These are phyloP conservation scores for Colletotrichum acutatum DNA, from an alignment of 2,329 filamentous ascomycete species.

Conservation along the genomic window DNA sequence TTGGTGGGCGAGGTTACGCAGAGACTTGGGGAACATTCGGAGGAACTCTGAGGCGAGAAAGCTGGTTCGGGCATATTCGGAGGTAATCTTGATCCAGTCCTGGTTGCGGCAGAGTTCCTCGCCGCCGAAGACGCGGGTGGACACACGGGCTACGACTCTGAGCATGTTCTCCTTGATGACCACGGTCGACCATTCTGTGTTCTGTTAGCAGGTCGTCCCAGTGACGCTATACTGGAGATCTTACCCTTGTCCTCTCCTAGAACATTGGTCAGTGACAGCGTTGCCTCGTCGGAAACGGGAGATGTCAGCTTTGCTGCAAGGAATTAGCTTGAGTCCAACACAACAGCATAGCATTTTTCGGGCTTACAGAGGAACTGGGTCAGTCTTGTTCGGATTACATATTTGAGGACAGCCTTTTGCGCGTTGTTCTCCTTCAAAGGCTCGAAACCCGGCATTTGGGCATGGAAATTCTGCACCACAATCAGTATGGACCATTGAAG, in stretches of 20 bases:
- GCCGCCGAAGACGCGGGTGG: conserved; percentile 39
- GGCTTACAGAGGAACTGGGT: conserved; percentile 29
- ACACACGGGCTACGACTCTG: conserved; percentile 36
- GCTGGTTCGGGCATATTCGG: conserved; percentile 24
- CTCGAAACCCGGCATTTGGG: conserved; percentile 23
- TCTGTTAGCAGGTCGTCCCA: background rate
- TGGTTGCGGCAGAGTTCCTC: conserved; percentile 37
- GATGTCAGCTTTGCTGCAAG: conserved; percentile 22
- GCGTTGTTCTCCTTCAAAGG: conserved; percentile 21
- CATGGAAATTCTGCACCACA: conserved; percentile 15
- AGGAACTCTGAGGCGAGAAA: conserved; percentile 32
- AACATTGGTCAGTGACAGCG: conserved; percentile 9
- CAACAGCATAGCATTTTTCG: too few species aligned
- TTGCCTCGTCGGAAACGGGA: conserved; percentile 28
- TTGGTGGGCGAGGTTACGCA: conserved; percentile 34
- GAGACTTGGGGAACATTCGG: conserved; percentile 33
- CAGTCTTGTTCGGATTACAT: conserved; percentile 30
- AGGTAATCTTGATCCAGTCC: conserved; percentile 37
- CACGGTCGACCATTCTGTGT: conserved; percentile 32
- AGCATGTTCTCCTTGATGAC: conserved; percentile 20
- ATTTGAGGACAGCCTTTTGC: conserved; percentile 22
- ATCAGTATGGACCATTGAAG: background rate
- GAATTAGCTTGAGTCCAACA: conserved; percentile 8
- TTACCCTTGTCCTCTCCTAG: conserved; percentile 15
- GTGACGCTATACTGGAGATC: rapidly evolving